A percentile compares a stretch with the other conserved stretches of the same genome.
phyloP scores from a whole-genome alignment of 2,329 filamentous ascomycete species.

The Fusarium falciforme region DNA sequence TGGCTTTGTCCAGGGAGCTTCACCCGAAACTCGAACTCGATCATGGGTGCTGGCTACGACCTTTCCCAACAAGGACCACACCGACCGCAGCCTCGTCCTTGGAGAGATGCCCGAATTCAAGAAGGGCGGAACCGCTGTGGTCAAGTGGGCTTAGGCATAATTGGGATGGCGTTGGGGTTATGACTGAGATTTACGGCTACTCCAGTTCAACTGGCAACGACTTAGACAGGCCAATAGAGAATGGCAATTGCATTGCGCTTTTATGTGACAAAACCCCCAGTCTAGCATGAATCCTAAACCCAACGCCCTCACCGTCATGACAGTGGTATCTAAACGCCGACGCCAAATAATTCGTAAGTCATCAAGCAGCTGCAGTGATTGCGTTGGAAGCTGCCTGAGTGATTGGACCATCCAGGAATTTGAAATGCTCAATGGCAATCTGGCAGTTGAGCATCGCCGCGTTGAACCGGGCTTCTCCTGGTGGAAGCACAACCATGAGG shows the following conservation, averaged over 20 bases:
- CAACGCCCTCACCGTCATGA: slow-evolving; percentile 28
- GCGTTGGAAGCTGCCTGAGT: slow-evolving; percentile 24
- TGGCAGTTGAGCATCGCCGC: slow-evolving; percentile 90
- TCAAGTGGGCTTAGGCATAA: slow-evolving; percentile 62
- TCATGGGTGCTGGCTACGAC: slow-evolving; percentile 82
- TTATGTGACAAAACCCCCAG: not conserved
- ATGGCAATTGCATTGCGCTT: not conserved
- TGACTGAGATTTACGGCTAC: slow-evolving; percentile 20
- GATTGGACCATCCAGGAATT: slow-evolving; percentile 67
- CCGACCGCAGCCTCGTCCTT: slow-evolving; percentile 70
- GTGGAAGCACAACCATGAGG: slow-evolving; percentile 89
- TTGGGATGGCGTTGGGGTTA: slow-evolving; percentile 33
- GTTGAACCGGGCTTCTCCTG: slow-evolving; percentile 92
- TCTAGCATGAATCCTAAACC: slow-evolving; percentile 10
- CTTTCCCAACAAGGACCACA: slow-evolving; percentile 84
- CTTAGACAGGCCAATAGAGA: slow-evolving; percentile 15
- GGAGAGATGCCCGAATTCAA: slow-evolving; percentile 74
- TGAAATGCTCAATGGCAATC: slow-evolving; percentile 86
- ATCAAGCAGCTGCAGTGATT: slow-evolving; percentile 17
- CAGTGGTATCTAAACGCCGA: slow-evolving; percentile 45
- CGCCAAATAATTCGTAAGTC: slow-evolving; percentile 28
- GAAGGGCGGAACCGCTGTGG: slow-evolving; percentile 72
- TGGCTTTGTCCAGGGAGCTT: slow-evolving; percentile 75
- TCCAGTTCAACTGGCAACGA: not conserved
- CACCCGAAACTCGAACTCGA: slow-evolving; percentile 66